A percentile compares a stretch with the other conserved stretches of the same genome.
Evolutionary conservation across 1,284 basidiomycete genomes (phyloP).

Genomic region (Taiwanofungus camphoratus): DNA sequence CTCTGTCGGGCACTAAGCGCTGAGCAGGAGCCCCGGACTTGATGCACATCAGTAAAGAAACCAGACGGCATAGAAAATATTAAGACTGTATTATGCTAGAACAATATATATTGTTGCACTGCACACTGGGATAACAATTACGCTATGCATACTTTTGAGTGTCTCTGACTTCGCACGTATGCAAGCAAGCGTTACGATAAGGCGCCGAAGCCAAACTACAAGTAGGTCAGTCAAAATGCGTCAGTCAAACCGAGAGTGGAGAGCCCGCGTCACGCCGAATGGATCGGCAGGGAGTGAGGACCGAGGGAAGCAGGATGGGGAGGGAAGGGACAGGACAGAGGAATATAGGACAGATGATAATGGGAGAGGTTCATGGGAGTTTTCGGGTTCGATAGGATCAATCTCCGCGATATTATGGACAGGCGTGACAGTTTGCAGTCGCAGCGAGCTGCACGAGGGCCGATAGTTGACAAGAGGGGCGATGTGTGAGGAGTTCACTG

Average conservation of each 20-base stretch:
- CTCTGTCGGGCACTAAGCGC: no score
- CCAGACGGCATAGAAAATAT: background rate
- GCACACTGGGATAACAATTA: constrained; percentile 20
- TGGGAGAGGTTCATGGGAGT: no score
- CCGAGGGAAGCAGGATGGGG: background rate
- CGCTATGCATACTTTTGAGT: constrained; percentile 27
- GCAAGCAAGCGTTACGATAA: constrained; percentile 29
- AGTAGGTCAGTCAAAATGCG: constrained; percentile 17
- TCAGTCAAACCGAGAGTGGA: constrained; percentile 15
- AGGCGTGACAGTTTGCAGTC: no score
- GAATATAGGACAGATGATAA: background rate
- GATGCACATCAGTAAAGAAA: background rate
- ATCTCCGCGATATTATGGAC: no score
- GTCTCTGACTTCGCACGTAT: constrained; percentile 27
- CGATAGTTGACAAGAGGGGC: no score
- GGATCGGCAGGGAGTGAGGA: background rate
- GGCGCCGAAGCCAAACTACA: constrained; percentile 15
- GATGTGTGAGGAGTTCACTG: no score
- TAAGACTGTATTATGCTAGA: constrained; percentile 12
- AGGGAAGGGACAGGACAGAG: background rate
- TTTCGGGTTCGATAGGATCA: no score
- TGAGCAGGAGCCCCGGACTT: no score
- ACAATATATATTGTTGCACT: constrained; percentile 16
- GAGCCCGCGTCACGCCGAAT: background rate
- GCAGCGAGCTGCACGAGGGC: no score